phyloP scores from a whole-genome alignment of 1,139 yeast species.

The Blastobotrys ciferrii region DNA sequence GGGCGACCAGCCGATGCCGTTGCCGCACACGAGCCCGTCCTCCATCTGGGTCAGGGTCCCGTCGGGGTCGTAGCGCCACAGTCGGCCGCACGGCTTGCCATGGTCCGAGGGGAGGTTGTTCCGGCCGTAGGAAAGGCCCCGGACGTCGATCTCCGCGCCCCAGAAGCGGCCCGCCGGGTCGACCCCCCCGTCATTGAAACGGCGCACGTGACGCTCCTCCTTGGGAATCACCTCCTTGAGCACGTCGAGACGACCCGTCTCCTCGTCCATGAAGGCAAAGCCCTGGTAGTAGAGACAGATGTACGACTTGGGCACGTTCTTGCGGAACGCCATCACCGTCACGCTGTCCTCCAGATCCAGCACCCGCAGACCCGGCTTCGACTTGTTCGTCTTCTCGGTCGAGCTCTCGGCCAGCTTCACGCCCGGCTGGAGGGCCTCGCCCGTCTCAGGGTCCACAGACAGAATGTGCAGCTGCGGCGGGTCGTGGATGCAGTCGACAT shows the following conservation, averaged over 20 bases:
- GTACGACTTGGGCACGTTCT: conserved; percentile 28
- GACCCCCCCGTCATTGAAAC: conserved; percentile 36
- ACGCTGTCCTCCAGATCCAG: conserved; percentile 30
- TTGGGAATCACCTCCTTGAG: conserved; percentile 33
- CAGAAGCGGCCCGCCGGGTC: conserved; percentile 37
- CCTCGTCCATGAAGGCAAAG: conserved; percentile 34
- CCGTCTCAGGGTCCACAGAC: conserved; percentile 25
- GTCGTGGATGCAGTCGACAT: conserved; percentile 28
- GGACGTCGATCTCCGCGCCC: conserved; percentile 33
- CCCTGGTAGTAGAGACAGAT: conserved; percentile 34
- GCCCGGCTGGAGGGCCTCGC: conserved; percentile 24
- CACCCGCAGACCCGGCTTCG: conserved; percentile 30
- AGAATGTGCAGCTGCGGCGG: conserved; percentile 32
- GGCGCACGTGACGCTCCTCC: conserved; percentile 23
- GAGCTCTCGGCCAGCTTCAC: conserved; percentile 15
- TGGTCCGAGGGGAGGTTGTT: conserved; percentile 24
- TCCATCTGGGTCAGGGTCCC: conserved; percentile 24
- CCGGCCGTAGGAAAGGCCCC: conserved; percentile 31
- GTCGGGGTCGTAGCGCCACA: conserved; percentile 39
- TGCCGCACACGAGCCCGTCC: conserved; percentile 37
- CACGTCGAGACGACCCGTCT: conserved; percentile 33
- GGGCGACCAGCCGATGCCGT: conserved; percentile 70
- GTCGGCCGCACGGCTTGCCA: conserved; percentile 33
- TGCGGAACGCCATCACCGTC: conserved; percentile 32
- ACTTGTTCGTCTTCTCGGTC: conserved; percentile 18